Evolutionary conservation across 2,329 filamentous ascomycete species (phyloP), one percentile per base, ranked within the genome.

Genomic region (Dactylellina sp.): DNA sequence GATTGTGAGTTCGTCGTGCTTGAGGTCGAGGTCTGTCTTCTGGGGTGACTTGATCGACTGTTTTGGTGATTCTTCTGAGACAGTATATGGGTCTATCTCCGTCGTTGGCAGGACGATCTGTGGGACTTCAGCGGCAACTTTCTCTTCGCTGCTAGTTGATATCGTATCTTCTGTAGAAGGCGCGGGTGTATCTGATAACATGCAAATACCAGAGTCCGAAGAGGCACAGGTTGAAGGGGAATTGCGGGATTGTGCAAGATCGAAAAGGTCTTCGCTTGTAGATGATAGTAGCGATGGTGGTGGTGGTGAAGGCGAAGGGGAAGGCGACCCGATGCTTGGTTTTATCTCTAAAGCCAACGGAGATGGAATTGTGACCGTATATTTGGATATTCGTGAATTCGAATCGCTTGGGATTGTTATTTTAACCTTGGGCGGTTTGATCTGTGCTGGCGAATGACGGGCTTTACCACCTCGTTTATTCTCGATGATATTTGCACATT

Each of bases 1-100:
- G 16, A 74, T 66, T 18, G 47, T 40, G 12, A 66, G 55, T 40
- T 74, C 70, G 61, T 74, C 61, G 22, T 62, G n/a, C 3, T 74
- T 66, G 24, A 74, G 61, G 2, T 46, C 47, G 24, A 24, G 14
- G 16, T 50, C 20, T 42, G 22, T 50, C 40, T 22, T 35, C 52
- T 42, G 32, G 62, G 55, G 14, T 22, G 62, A 25, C 1, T 9
- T 9, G 25, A 25, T 12, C 2, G 32, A 24, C 3, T 46, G 7
- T 28, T 14, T 18, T 2, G 22, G 28, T 20, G 35, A 37, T 22
- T 14, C 6, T 18, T 47, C 42, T 44, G 2, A 32, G 28, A 22
- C 16, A 35, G 12, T 6, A 35, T 35, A 6, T 6, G 12, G 12
- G 9, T 25, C 22, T 18, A 12, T 40, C 32, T 50, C n/a, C 18